Evolutionary conservation across 2,329 filamentous ascomycete genomes (phyloP), one percentile per base, ranked within the genome.

Genomic region (Sarocladium kiliense): DNA sequence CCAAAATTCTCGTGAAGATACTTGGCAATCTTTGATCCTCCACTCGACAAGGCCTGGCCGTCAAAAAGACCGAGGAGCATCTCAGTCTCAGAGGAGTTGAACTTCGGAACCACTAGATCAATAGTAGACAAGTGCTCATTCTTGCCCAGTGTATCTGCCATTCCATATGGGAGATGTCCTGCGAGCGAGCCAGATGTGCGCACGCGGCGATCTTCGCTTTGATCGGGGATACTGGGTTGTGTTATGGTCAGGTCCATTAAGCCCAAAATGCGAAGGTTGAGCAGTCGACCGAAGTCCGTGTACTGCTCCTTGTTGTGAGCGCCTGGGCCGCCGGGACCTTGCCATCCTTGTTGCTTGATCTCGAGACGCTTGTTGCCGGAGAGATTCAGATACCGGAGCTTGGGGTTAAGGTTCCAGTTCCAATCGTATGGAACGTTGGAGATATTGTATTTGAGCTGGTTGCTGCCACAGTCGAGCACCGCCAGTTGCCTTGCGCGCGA

Each of bases 371-470:
- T 97, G 74, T 99, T 99, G 53, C 94, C 94, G 0, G 93, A 97
- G 65, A 99, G 78, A 66, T 97, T 99, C 59, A 99, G 85, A 66
- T 95, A 99, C 59, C 92, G 88, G 61, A 99, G 75, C 64, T 97
- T 95, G 50, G 89, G 90, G 65, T 99, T 99, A 79, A 94, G 89
- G 66, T 97, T 97, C 94, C 94, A 99, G 65, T 99, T 99, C 94
- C 94, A 99, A 68, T 99, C 94, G 67, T 99, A 99, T 0, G 93
- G 94, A 79, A 96, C 96, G 66, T 99, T 99, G 27, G 91, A 94
- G 49, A 99, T 95, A 68, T 99, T 99, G 80, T 99, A 99, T 71
- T 97, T 99, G 56, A 99, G 77, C 21, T 84, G 86, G 67, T 99
- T 99, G 77, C 89, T 97, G 58, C 92, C 93, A 59, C 95, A 95